Percentiles rank a stretch among this genome's conserved stretches.
Evolutionary conservation across 805 yeast genomes (phyloP).

Genomic region (Metschnikowia lunata): DNA sequence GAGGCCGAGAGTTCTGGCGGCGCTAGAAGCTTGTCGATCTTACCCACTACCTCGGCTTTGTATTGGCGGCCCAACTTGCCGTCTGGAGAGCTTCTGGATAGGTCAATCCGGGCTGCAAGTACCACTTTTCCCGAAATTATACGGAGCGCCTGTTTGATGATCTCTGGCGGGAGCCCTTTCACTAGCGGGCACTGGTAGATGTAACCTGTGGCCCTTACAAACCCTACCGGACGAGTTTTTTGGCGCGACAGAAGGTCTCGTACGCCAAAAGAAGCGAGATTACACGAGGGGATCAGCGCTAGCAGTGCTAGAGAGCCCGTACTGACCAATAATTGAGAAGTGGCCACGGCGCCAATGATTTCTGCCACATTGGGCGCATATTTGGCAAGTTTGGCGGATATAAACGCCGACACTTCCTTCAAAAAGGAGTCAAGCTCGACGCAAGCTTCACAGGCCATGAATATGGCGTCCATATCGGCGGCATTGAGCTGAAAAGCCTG

Average conservation of each 20-base stretch:
- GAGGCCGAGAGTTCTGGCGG: conserved; percentile 67
- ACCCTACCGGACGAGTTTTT: conserved; percentile 26
- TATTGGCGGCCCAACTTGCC: conserved; percentile 58
- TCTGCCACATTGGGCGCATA: conserved; percentile 80
- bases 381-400: conserved; percentile 50
- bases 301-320: conserved; percentile 67
- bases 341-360: conserved; percentile 64
- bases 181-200: conserved; percentile 58
- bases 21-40: conserved; percentile 65
- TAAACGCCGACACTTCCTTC: conserved; percentile 44
- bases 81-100: conserved; percentile 36
- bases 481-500: conserved; percentile 15
- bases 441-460: conserved; percentile 45
- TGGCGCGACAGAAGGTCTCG: conserved; percentile 32
- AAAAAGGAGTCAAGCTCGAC: conserved; percentile 42
- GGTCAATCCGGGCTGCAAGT: conserved; percentile 80
- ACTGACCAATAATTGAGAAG: conserved; percentile 67
- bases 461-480: conserved; percentile 34
- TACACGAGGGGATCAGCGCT: conserved; percentile 74
- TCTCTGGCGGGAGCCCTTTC: conserved; percentile 53
- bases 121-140: conserved; percentile 75
- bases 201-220: conserved; percentile 64
- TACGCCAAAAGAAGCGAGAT: conserved; percentile 73
- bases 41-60: conserved; percentile 54
- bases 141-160: conserved; percentile 66